phyloP scores from a whole-genome alignment of 2,329 filamentous ascomycete genomes.

The Blastomyces gilchristii region DNA sequence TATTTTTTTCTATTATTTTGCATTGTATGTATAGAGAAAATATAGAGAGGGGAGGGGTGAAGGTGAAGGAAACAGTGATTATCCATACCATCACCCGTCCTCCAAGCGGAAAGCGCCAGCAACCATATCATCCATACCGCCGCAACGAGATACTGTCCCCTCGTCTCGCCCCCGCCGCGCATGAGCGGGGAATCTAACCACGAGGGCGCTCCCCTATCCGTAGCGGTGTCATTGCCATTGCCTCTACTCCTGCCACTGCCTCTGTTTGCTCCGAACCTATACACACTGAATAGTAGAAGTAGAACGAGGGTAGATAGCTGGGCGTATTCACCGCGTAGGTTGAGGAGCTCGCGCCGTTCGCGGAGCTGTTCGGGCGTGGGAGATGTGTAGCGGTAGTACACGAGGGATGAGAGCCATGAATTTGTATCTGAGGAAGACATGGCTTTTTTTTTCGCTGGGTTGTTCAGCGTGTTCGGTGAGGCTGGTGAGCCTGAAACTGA shows the following conservation, averaged over 20 bases:
- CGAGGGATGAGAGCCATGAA: constrained; percentile 15
- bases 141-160: constrained; percentile 42
- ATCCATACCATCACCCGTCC: constrained; percentile 45
- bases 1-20: background rate
- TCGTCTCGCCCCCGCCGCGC: constrained; percentile 38
- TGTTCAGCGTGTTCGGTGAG: background rate
- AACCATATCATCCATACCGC: constrained; percentile 45
- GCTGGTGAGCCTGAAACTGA: background rate
- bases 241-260: background rate
- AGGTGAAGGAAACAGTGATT: background rate
- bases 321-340: constrained; percentile 46
- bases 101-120: constrained; percentile 39
- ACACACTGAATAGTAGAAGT: constrained; percentile 32
- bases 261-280: constrained; percentile 15
- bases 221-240: constrained; percentile 8
- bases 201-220: constrained; percentile 11
- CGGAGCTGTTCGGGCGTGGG: constrained; percentile 41
- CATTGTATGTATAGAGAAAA: background rate
- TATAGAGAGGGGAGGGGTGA: background rate
- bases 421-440: background rate
- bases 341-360: constrained; percentile 43
- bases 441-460: background rate
- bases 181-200: constrained; percentile 40
- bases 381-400: constrained; percentile 45
- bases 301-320: constrained; percentile 44